Percentiles rank a stretch among this genome's conserved stretches.
Evolutionary conservation across 306 rosid species (phyloP).

Genomic region (Acacia acuminata): DNA sequence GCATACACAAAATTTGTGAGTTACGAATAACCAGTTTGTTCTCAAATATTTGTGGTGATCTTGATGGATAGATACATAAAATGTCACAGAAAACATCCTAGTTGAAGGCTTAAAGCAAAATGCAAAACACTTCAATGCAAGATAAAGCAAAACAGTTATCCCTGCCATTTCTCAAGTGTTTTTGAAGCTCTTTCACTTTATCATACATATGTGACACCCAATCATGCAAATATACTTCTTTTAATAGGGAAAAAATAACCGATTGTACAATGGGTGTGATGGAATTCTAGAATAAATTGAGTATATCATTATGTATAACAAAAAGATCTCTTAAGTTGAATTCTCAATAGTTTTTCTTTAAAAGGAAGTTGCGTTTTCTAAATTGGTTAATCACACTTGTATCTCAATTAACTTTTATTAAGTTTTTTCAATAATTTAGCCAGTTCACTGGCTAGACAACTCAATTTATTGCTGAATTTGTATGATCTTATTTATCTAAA

Average conservation of each 20-base stretch:
- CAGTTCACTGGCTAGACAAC: neutral
- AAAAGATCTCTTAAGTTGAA: neutral
- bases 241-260: neutral
- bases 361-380: neutral
- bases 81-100: conserved; percentile 11
- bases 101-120: conserved; percentile 2
- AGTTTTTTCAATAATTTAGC: neutral
- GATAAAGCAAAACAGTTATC: neutral
- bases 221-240: neutral
- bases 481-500: too few relatives aligned
- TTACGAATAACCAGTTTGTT: conserved; percentile 15
- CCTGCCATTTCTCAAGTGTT: neutral
- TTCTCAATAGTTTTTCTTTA: neutral
- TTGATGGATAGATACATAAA: neutral
- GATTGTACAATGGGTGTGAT: neutral
- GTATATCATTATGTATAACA: neutral
- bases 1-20: conserved; percentile 98
- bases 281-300: neutral
- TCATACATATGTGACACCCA: neutral
- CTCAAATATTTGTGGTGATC: neutral
- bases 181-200: neutral
- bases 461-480: neutral
- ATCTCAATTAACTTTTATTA: neutral
- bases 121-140: neutral
- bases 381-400: neutral